Percentiles rank a stretch among this genome's conserved stretches.
phyloP scores from a whole-genome alignment of 768 basidiomycete genomes.

The Asterophora lycoperdoides region DNA sequence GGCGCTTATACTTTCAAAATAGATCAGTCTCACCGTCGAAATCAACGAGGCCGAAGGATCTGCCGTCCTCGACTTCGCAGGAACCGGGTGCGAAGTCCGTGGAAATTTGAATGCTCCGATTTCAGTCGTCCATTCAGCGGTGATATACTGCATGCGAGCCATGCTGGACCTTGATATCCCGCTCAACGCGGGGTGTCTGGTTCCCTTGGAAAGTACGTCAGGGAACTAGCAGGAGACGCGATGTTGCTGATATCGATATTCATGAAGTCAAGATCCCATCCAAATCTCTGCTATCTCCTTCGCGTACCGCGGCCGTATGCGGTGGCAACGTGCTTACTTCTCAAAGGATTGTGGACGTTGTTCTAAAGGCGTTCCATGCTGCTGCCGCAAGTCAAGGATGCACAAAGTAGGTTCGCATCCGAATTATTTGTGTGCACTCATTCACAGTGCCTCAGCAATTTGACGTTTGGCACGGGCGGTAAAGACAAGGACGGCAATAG shows the following conservation, averaged over 20 bases:
- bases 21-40: conserved; percentile 74
- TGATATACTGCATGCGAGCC: conserved; percentile 85
- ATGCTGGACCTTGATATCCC: conserved; percentile 89
- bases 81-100: conserved; percentile 79
- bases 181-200: conserved; percentile 89
- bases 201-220: conserved; percentile 69
- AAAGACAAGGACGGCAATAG: conserved; percentile 75
- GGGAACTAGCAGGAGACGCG: neutral
- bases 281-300: conserved; percentile 77
- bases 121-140: conserved; percentile 81
- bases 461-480: conserved; percentile 89
- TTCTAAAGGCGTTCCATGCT: conserved; percentile 88
- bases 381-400: conserved; percentile 92
- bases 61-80: conserved; percentile 81
- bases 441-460: conserved; percentile 46
- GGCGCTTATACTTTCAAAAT: neutral
- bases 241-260: neutral
- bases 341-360: conserved; percentile 92
- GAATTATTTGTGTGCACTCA: conserved; percentile 8
- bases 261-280: conserved; percentile 68
- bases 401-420: conserved; percentile 61
- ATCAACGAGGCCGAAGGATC: conserved; percentile 73
- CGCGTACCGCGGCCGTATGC: conserved; percentile 84
- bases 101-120: conserved; percentile 85
- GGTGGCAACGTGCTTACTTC: conserved; percentile 91